Base-by-base conservation (phyloP, 352 stramenopile species). In the Albugo laibachii region DNA sequence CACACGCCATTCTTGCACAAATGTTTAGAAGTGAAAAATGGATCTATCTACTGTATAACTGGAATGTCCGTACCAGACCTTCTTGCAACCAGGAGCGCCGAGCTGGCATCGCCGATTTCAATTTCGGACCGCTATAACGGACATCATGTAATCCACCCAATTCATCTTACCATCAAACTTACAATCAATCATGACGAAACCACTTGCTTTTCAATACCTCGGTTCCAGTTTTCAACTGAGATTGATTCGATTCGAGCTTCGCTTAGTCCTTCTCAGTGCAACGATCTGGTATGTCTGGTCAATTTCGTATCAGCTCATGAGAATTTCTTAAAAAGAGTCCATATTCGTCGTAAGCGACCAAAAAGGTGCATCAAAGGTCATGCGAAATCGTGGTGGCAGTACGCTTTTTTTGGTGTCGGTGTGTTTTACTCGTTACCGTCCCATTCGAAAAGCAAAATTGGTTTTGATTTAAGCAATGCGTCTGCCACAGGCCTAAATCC, bases 1-100 rank as follows among this genome's bases (percentile, higher is more conserved):
- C 69, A 80, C 41, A 86, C 77, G 41, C 72, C 75, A 11, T 87
- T 91, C 43, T 72, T 91, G 11, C 77, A 91, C 58, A 75, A 80
- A 31, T 68, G 58, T 5, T 47, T 87, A 11, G 72, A 86, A 34
- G 58, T 91, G 44, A 45, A 55, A 2, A 55, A 73, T 24, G 58
- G 62, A 1, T 77, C 72, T 18, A 27, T 87, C 1, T 91, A 91
- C 27, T 75, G 70, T 19, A 75, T 55, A 19, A 19, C 40, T 13
- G 16, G 15, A 5, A 34, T 43, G 38, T 38, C 27, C 10, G 19
- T 14, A 16, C 40, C 43, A 21, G 24, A 16, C n/a, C 11, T 11
- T 31, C 15, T 36, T 24, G 15, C 11, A 27, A 57, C 41, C 16
- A 24, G 20, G 16, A 24, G 8, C 8, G 38, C 38, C 16, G 8